Evolutionary conservation across 179 eudicot genomes (phyloP).

Genomic region (Heliamphora pulchella): DNA sequence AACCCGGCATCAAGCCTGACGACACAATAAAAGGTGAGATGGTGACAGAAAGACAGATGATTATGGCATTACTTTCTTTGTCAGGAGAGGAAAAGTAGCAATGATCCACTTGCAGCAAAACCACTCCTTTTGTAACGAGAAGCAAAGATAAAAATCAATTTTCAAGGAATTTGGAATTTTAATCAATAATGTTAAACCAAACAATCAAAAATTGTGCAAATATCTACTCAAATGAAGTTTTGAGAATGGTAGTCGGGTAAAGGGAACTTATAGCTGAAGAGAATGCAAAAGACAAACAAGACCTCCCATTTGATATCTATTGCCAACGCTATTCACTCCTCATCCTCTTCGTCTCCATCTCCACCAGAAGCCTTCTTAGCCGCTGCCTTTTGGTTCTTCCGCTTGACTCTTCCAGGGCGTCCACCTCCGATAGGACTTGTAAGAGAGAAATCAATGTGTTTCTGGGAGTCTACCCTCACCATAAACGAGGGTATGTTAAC

Average conservation of each 20-base stretch:
- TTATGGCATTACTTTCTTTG: too few relatives aligned
- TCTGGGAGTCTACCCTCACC: conserved; percentile 54
- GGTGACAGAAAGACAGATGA: too few relatives aligned
- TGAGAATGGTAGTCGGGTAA: neutral
- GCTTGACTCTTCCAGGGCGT: conserved; percentile 58
- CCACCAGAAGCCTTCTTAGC: conserved; percentile 56
- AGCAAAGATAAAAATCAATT: neutral
- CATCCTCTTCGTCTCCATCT: conserved; percentile 51
- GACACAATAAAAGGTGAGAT: too few relatives aligned
- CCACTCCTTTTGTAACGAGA: too few relatives aligned
- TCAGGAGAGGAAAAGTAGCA: too few relatives aligned
- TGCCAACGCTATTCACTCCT: conserved; percentile 21
- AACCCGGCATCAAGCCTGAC: too few relatives aligned
- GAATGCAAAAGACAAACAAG: neutral
- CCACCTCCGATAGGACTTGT: conserved; percentile 59
- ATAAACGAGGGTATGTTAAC: conserved; percentile 49
- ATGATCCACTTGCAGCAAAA: too few relatives aligned
- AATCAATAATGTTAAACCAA: neutral
- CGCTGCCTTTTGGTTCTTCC: conserved; percentile 48
- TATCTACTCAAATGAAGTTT: neutral
- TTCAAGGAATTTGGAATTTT: neutral
- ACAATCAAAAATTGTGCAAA: neutral
- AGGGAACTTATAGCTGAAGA: neutral
- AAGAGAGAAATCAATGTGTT: conserved; percentile 50
- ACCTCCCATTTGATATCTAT: neutral